These are phyloP conservation scores for Cytospora schulzeri DNA, from an alignment of 2,329 filamentous ascomycete genomes.

Conservation along the genomic window DNA sequence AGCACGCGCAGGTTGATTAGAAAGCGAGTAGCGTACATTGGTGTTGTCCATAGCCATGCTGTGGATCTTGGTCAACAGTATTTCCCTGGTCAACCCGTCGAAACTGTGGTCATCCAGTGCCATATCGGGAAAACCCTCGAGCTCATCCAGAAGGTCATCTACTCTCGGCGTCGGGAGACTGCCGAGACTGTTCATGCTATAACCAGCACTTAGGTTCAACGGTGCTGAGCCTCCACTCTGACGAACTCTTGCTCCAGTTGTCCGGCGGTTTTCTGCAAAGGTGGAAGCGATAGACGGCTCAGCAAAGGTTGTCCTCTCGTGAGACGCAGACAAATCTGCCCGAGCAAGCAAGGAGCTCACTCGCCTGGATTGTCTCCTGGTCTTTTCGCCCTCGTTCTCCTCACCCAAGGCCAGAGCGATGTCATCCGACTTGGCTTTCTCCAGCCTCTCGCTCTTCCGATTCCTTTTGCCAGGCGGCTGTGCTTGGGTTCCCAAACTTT, in stretches of 20 bases:
- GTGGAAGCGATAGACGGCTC: conserved; percentile 57
- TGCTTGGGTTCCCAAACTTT: conserved; percentile 67
- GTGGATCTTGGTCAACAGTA: conserved; percentile 72
- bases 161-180: conserved; percentile 55
- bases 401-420: conserved; percentile 73
- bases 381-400: conserved; percentile 58
- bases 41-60: conserved; percentile 64
- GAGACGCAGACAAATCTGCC: conserved; percentile 82
- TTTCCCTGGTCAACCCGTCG: conserved; percentile 70
- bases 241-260: conserved; percentile 68
- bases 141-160: conserved; percentile 69
- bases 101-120: conserved; percentile 72
- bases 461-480: conserved; percentile 55
- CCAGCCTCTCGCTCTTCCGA: conserved; percentile 53
- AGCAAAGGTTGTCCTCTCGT: conserved; percentile 78
- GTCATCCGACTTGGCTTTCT: conserved; percentile 53
- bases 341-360: conserved; percentile 90
- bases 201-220: conserved; percentile 26
- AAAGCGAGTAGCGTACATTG: conserved; percentile 62
- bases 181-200: conserved; percentile 58
- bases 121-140: conserved; percentile 73
- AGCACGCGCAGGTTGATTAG: conserved; percentile 52
- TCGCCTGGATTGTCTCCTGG: conserved; percentile 67
- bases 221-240: conserved; percentile 51
- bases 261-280: conserved; percentile 54